Percentiles rank a stretch among this genome's conserved stretches.
These are phyloP conservation scores for Melastoma malabathricum DNA, from an alignment of 345 rosid species.

Conservation along the genomic window DNA sequence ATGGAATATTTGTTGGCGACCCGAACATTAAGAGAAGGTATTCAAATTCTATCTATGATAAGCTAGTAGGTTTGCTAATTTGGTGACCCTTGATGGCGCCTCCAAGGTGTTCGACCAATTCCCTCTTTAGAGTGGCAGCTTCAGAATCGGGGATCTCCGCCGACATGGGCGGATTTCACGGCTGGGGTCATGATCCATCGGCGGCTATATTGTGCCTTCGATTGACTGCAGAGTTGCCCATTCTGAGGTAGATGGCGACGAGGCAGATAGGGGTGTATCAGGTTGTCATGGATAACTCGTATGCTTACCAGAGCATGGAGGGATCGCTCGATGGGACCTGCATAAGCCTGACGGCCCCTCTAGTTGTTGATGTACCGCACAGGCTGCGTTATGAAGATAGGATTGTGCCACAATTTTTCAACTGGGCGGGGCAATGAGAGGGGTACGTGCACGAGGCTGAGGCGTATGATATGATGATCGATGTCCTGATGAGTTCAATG, in stretches of 20 bases:
- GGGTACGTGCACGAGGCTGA: conserved; percentile 50
- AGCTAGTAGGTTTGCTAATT: too few species aligned
- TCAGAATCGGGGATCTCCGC: too few species aligned
- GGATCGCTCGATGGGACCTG: conserved; percentile 39
- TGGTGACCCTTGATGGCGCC: too few species aligned
- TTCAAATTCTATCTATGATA: too few species aligned
- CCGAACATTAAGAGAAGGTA: too few species aligned
- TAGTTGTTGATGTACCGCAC: conserved; percentile 45
- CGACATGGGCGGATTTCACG: too few species aligned
- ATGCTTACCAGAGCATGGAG: conserved; percentile 41
- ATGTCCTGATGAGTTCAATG: conserved; percentile 67
- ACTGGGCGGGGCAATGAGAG: conserved; percentile 57
- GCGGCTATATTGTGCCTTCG: conserved; percentile 6
- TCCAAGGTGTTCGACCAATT: too few species aligned
- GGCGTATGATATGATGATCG: conserved; percentile 67
- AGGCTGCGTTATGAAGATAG: conserved; percentile 75
- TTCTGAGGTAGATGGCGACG: conserved; percentile 8
- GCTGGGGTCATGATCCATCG: too few species aligned
- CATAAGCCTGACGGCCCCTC: conserved; percentile 36
- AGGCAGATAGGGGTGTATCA: conserved; percentile 24
- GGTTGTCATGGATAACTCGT: conserved; percentile 26
- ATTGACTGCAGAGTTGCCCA: conserved; percentile 1
- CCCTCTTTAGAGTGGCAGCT: too few species aligned
- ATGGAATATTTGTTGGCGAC: too few species aligned
- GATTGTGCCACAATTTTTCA: conserved; percentile 60